Evolutionary conservation across 495 filamentous ascomycete species (phyloP).

Genomic region (Tuber borchii): DNA sequence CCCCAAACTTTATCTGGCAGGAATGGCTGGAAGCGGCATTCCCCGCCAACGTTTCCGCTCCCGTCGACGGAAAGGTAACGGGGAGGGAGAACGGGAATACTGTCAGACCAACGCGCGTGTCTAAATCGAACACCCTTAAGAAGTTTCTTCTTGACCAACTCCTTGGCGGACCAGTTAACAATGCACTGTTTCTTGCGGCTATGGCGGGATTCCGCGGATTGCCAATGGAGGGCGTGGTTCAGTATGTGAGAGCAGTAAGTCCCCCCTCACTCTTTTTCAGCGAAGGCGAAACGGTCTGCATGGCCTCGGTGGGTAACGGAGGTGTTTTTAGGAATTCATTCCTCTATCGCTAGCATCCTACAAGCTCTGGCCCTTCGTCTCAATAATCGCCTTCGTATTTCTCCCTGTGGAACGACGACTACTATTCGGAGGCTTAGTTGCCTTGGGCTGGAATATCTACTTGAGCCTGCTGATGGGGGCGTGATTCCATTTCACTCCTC

Average conservation of each 20-base stretch:
- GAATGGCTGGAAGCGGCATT: slow-evolving; percentile 38
- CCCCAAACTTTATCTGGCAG: slow-evolving; percentile 87
- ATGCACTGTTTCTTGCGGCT: slow-evolving; percentile 56
- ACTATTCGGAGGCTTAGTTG: slow-evolving; percentile 70
- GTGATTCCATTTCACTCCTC: background rate
- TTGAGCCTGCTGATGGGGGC: slow-evolving; percentile 57
- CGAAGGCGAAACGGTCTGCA: slow-evolving; percentile 5
- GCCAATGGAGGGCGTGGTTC: slow-evolving; percentile 13
- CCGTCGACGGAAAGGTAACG: slow-evolving; percentile 29
- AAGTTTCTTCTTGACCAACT: slow-evolving; percentile 84
- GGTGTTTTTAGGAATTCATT: slow-evolving; percentile 55
- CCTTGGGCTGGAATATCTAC: slow-evolving; percentile 81
- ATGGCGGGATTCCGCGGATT: slow-evolving; percentile 35
- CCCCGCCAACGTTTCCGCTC: slow-evolving; percentile 42
- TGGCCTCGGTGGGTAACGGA: slow-evolving; percentile 23
- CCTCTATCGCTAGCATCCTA: slow-evolving; percentile 65
- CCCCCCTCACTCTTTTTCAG: slow-evolving; percentile 28
- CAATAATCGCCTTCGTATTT: slow-evolving; percentile 68
- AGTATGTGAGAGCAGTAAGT: slow-evolving; percentile 30
- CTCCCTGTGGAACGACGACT: slow-evolving; percentile 70
- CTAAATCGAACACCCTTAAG: slow-evolving; percentile 62
- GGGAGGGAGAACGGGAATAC: slow-evolving; percentile 20
- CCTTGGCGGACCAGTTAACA: slow-evolving; percentile 68
- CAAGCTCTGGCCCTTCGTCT: slow-evolving; percentile 80
- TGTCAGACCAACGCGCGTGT: slow-evolving; percentile 51